Evolutionary conservation across 2,329 filamentous ascomycete genomes (phyloP).

Genomic region (Pseudogymnoascus sp.): DNA sequence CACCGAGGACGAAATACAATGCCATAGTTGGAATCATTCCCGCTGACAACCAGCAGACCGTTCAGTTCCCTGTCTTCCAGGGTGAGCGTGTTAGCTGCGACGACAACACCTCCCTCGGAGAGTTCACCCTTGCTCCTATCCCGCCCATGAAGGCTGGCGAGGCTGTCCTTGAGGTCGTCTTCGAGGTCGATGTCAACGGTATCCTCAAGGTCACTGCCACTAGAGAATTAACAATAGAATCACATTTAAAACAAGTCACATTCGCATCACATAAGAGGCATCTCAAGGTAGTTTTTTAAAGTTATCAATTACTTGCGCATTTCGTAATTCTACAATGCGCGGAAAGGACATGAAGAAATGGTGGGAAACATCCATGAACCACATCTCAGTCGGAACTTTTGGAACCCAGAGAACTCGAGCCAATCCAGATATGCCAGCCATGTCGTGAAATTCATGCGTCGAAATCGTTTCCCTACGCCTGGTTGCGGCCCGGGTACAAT

Average conservation of each 20-base stretch:
- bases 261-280: background rate
- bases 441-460: constrained; percentile 22
- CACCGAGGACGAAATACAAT: background rate
- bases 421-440: constrained; percentile 19
- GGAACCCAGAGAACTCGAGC: constrained; percentile 7
- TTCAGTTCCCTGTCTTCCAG: constrained; percentile 90
- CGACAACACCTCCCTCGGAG: constrained; percentile 95
- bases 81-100: constrained; percentile 97
- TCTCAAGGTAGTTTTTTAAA: background rate
- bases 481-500: constrained; percentile 5
- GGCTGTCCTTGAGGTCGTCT: constrained; percentile 92
- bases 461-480: constrained; percentile 7
- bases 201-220: constrained; percentile 99
- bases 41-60: constrained; percentile 65
- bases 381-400: constrained; percentile 6
- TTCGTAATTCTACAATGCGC: constrained; percentile 8
- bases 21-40: too few species aligned
- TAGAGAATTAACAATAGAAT: constrained; percentile 77
- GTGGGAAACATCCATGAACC: constrained; percentile 3
- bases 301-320: constrained; percentile 5
- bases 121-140: constrained; percentile 88
- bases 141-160: constrained; percentile 91
- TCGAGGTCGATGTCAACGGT: constrained; percentile 99
- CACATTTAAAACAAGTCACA: background rate
- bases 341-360: constrained; percentile 2